Percentiles rank a stretch among this genome's conserved stretches.
Evolutionary conservation across 441 rosid species (phyloP).

Genomic region (Corymbia citriodora): DNA sequence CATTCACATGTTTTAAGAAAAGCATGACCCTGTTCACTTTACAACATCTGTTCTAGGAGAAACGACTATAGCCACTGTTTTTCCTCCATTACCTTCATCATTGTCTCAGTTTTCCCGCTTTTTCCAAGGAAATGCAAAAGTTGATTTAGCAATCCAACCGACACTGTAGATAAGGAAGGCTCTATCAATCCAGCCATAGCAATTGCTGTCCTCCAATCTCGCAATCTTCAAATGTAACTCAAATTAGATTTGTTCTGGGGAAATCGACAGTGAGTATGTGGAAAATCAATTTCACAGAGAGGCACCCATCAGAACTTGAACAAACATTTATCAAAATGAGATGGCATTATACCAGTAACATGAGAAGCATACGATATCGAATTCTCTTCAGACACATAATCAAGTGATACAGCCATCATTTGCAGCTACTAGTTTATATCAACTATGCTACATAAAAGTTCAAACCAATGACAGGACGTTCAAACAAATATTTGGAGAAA

Average conservation of each 20-base stretch:
- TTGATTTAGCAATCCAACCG: slow-evolving; percentile 70
- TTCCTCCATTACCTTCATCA: slow-evolving; percentile 59
- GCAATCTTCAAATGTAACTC: slow-evolving; percentile 33
- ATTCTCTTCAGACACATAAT: not conserved
- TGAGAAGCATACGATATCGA: not conserved
- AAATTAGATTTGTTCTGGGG: not conserved
- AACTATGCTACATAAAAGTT: not conserved
- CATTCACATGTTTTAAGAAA: not conserved
- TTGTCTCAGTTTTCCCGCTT: slow-evolving; percentile 77
- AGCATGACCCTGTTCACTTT: not conserved
- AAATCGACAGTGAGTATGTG: not conserved
- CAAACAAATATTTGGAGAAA: not conserved
- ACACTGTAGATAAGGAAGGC: slow-evolving; percentile 44
- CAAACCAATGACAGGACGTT: not conserved
- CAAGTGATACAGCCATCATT: not conserved
- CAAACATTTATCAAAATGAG: not conserved
- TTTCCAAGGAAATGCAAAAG: slow-evolving; percentile 72
- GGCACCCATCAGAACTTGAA: not conserved
- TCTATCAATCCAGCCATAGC: slow-evolving; percentile 61
- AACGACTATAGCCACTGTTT: not conserved
- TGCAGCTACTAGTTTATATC: not conserved
- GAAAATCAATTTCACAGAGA: not conserved
- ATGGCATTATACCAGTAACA: not conserved
- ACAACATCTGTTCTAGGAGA: not conserved
- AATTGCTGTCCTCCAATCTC: slow-evolving; percentile 62